Conservation (phyloP, 345 rosid genomes). For the Camelina neglecta region DNA sequence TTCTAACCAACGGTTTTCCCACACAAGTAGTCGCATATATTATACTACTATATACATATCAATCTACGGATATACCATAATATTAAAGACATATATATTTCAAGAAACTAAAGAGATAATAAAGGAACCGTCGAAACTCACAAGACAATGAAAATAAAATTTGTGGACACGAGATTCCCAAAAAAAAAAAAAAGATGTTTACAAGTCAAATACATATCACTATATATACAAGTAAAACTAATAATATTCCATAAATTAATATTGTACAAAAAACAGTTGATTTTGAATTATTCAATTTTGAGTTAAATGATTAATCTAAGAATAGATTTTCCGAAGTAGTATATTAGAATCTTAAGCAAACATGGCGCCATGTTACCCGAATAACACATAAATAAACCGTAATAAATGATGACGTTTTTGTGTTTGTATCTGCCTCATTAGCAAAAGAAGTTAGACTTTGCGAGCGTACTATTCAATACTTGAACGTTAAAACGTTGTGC, state of each 20-base stretch:
- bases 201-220: neutral
- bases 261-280: neutral
- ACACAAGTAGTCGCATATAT: constrained; percentile 25
- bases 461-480: no score
- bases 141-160: neutral
- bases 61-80: constrained; percentile 27
- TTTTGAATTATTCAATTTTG: no score
- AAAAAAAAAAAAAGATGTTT: neutral
- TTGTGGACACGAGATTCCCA: constrained; percentile 36
- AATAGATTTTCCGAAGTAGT: neutral
- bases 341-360: neutral
- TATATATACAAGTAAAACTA: neutral
- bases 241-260: neutral
- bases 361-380: neutral
- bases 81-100: neutral
- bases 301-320: neutral
- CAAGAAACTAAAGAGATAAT: neutral
- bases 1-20: constrained; percentile 33
- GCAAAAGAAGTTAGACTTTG: neutral
- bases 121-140: constrained; percentile 33
- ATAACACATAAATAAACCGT: neutral
- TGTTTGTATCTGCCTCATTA: neutral
- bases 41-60: no score
- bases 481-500: neutral
- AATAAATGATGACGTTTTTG: neutral